A percentile compares a stretch with the other conserved stretches of the same genome.
phyloP scores from a whole-genome alignment of 2,329 filamentous ascomycete species.

The Sordariomycetes sp. region DNA sequence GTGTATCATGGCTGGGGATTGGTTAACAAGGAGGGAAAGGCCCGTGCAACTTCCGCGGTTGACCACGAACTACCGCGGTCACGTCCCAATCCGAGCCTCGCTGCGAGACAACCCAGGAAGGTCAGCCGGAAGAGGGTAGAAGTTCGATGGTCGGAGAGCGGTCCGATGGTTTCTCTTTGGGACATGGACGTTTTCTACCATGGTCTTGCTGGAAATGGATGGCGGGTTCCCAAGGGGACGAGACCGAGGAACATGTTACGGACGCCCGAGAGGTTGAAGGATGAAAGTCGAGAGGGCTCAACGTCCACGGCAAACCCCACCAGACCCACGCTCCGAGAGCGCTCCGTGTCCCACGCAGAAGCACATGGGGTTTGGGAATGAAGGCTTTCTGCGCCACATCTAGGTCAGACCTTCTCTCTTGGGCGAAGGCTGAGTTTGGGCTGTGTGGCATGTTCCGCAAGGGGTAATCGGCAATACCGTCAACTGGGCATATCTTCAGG shows the following conservation, averaged over 20 bases:
- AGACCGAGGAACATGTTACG: neutral
- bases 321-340: neutral
- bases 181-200: neutral
- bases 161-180: neutral
- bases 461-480: neutral
- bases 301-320: neutral
- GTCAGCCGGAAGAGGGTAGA: neutral
- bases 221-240: neutral
- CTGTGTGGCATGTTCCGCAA: neutral
- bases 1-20: constrained; percentile 39
- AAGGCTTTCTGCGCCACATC: neutral
- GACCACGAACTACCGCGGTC: neutral
- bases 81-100: neutral
- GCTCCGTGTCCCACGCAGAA: neutral
- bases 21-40: constrained; percentile 21
- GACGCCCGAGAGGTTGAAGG: neutral
- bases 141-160: neutral
- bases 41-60: neutral
- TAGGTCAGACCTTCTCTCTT: neutral
- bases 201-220: neutral
- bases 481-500: neutral
- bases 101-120: neutral
- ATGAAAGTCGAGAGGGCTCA: neutral
- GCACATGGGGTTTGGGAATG: neutral
- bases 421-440: no score